Evolutionary conservation across 805 yeast genomes (phyloP).

Genomic region (Candida easanensis): DNA sequence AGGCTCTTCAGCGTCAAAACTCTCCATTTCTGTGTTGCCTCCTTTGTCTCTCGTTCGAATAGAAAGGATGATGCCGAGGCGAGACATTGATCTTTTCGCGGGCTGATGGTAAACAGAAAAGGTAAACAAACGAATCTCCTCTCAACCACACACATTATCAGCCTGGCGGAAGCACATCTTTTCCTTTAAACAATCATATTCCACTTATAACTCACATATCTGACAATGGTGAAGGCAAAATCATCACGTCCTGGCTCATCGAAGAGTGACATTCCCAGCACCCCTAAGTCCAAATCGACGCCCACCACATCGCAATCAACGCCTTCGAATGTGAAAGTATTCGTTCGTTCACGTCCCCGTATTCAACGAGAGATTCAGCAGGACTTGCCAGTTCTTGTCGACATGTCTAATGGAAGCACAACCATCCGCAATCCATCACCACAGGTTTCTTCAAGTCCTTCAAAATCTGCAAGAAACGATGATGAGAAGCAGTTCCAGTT

Average conservation of each 20-base stretch:
- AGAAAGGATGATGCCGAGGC: too few relatives aligned
- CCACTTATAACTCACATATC: neutral
- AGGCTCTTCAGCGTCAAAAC: neutral
- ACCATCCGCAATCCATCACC: conserved; percentile 13
- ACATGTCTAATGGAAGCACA: conserved; percentile 18
- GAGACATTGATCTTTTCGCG: neutral
- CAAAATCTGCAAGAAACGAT: conserved; percentile 8
- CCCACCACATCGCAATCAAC: neutral
- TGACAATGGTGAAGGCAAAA: neutral
- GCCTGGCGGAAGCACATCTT: too few relatives aligned
- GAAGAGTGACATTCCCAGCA: neutral
- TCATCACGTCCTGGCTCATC: conserved; percentile 1
- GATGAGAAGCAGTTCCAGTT: conserved; percentile 40
- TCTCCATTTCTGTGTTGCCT: neutral
- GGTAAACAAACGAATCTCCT: neutral
- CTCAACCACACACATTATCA: too few relatives aligned
- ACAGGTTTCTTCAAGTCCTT: conserved; percentile 12
- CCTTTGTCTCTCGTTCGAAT: too few relatives aligned
- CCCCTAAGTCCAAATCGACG: neutral
- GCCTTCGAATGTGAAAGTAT: conserved; percentile 39
- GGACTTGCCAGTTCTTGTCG: conserved; percentile 17
- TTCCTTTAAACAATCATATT: too few relatives aligned
- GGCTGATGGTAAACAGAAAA: neutral
- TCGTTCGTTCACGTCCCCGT: conserved; percentile 53
- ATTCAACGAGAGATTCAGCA: conserved; percentile 19